Conservation (phyloP, 2,329 filamentous ascomycete species). For the Pseudogymnoascus sp. region DNA sequence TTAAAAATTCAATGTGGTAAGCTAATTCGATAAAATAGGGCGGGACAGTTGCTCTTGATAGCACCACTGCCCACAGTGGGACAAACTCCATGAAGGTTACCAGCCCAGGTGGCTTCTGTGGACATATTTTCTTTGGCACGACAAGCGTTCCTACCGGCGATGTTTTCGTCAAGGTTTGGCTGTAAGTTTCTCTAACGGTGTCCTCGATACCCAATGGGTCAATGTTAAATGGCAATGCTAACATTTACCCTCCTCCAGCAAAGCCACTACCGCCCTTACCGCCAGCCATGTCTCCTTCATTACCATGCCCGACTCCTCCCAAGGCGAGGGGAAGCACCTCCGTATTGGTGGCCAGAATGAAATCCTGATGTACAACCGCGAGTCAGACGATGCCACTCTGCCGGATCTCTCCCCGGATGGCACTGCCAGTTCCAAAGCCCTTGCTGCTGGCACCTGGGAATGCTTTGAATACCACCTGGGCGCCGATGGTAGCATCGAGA, state of each 20-base stretch:
- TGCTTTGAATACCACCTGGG: constrained; percentile 56
- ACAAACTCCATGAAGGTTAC: constrained; percentile 46
- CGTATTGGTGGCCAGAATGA: constrained; percentile 53
- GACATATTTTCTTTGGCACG: constrained; percentile 55
- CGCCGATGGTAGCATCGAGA: constrained; percentile 50
- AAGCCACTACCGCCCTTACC: constrained; percentile 48
- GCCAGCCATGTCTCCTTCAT: constrained; percentile 54
- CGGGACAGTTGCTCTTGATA: constrained; percentile 49
- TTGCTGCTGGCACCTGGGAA: constrained; percentile 44
- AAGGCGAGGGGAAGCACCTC: constrained; percentile 49
- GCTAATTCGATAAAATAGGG: constrained; percentile 21
- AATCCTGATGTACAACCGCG: constrained; percentile 58
- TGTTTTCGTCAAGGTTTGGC: constrained; percentile 46
- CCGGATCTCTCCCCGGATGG: constrained; percentile 53
- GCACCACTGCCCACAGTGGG: constrained; percentile 46
- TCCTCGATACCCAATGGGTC: background rate
- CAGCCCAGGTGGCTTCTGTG: constrained; percentile 46
- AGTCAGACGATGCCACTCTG: constrained; percentile 53
- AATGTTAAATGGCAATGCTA: constrained; percentile 16
- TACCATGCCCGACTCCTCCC: constrained; percentile 52
- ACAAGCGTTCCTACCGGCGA: constrained; percentile 47
- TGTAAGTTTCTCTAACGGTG: constrained; percentile 38
- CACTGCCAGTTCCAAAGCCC: constrained; percentile 43
- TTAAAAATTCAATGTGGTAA: background rate
- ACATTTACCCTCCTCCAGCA: constrained; percentile 32